These are phyloP conservation scores for Picea engelmannii DNA, from an alignment of 83 land plant genomes.

Conservation along the genomic window DNA sequence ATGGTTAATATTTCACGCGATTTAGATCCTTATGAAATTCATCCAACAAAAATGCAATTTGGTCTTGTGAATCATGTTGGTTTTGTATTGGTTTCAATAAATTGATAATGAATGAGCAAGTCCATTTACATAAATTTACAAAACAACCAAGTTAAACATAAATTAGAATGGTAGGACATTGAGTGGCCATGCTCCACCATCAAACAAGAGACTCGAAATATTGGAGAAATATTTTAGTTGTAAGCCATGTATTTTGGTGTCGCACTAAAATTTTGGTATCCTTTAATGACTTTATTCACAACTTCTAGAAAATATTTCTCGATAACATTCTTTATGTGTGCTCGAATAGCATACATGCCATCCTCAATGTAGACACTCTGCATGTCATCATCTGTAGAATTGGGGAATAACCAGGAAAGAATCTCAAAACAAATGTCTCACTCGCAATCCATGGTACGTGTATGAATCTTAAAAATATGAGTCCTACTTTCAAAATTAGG, in stretches of 20 bases:
- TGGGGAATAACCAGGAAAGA: conserved; percentile 94
- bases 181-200: no score
- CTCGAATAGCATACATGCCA: conserved; percentile 98
- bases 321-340: conserved; percentile 94
- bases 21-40: no score
- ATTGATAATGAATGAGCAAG: no score
- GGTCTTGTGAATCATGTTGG: no score
- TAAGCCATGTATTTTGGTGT: conserved; percentile 99
- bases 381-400: conserved; percentile 99
- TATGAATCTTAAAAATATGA: conserved; percentile 97
- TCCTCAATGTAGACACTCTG: conserved; percentile 98
- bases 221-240: no score
- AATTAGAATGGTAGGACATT: no score
- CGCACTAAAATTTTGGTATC: conserved; percentile 98
- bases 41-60: no score
- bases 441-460: conserved; percentile 97
- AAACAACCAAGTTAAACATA: no score
- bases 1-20: no score
- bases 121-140: no score
- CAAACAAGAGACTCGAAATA: no score
- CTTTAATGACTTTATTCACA: conserved; percentile 97
- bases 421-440: conserved; percentile 96
- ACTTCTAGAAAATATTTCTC: conserved; percentile 98
- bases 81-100: no score
- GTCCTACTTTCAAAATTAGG: conserved; percentile 96